These are phyloP conservation scores for Cydonia oblonga DNA, from an alignment of 331 rosid species.

Conservation along the genomic window DNA sequence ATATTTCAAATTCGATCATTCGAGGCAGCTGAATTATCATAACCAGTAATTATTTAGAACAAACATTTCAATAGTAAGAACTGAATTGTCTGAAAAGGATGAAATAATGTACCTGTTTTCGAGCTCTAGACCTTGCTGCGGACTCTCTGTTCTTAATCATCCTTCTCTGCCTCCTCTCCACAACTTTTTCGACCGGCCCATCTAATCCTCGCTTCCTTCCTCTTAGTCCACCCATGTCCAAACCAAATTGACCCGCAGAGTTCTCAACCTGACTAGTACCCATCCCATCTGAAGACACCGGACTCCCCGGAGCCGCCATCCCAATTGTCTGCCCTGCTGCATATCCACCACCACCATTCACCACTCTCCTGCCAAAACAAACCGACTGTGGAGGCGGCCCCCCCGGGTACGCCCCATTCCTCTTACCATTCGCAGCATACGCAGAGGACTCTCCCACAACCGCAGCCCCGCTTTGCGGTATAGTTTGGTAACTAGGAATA, in stretches of 20 bases:
- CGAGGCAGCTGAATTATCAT: not conserved
- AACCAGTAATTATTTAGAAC: not conserved
- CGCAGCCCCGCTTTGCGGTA: constrained; percentile 20
- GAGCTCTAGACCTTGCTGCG: constrained; percentile 92
- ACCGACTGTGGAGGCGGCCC: constrained; percentile 14
- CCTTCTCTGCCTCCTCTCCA: constrained; percentile 93
- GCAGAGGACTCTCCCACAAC: constrained; percentile 34
- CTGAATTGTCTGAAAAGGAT: not conserved
- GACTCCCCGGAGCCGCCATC: constrained; percentile 39
- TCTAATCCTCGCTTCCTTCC: constrained; percentile 67
- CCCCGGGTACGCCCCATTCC: constrained; percentile 26
- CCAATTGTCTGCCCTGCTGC: constrained; percentile 31
- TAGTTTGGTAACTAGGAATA: constrained; percentile 19
- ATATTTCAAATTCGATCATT: not conserved
- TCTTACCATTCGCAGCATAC: constrained; percentile 32
- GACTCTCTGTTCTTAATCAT: constrained; percentile 97
- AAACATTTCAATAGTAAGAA: not conserved
- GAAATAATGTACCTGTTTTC: constrained; percentile 58
- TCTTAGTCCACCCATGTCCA: constrained; percentile 51
- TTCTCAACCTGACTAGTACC: constrained; percentile 32
- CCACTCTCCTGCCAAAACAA: constrained; percentile 50
- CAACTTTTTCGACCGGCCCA: constrained; percentile 81
- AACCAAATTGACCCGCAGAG: constrained; percentile 33
- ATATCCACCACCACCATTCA: constrained; percentile 44
- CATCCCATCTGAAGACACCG: constrained; percentile 61